Base-by-base conservation (phyloP, 352 stramenopile genomes). In the Globisporangium camurandrum region DNA sequence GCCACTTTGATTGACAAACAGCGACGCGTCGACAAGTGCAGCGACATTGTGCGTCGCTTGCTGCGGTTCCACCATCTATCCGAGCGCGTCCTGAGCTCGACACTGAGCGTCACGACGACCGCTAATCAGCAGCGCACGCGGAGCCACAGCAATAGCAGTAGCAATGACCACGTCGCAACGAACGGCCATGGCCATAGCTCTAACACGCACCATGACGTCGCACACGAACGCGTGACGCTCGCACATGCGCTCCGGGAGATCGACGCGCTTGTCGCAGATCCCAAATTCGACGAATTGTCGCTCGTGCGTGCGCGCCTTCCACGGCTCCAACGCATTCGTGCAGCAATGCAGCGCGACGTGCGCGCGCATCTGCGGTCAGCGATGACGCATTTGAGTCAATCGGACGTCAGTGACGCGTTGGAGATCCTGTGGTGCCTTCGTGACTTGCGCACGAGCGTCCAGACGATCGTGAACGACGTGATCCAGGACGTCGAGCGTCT, bases 351-450 rank as follows among this genome's bases (percentile, higher is more conserved):
- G 3, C 67, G 68, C 12, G 72, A 88, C 31, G 72, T 81, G 51
- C 71, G 71, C 17, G 59, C 61, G 17, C 60, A 68, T 19, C 61
- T 90, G 47, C 68, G 66, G 16, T 48, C 58, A 10, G 71, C 67
- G 8, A 75, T 90, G 36, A 62, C 84, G 45, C 67, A 43, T 19
- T 42, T 88, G 22, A 90, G 72, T 23, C 79, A 90, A 42, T 70
- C 64, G 2, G 70, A 90, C 38, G 71, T 94, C 1, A 79, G 70
- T 3, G 78, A 88, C 40, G 72, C 80, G 24, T 64, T 94, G 37
- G 76, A 94, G 56, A 78, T 91, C 19, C 64, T 94, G 9, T 90
- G 83, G 27, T 89, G 88, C 41, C 60, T 92, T 2, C 81, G 78
- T 33, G 67, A 70, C 10, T 53, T 88, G 28, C 65, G 64, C 5